Evolutionary conservation across 768 basidiomycete genomes (phyloP), one percentile per base, ranked within the genome.

Genomic region (Collybia nuda): DNA sequence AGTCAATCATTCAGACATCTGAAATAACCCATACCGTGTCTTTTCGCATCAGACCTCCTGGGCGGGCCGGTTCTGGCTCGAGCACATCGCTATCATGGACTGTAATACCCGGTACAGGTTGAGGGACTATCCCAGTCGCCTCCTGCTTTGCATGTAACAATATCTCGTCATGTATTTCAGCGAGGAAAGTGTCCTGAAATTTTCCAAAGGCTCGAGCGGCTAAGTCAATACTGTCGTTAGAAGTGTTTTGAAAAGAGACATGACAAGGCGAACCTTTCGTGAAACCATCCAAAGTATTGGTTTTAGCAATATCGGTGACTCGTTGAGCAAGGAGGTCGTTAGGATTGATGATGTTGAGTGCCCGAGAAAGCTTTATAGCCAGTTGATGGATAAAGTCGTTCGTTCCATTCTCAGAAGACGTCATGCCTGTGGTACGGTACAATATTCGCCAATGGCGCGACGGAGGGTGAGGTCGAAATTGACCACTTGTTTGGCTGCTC

Each of bases 161-260:
- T 55, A 93, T 88, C 65, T 93, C 88, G 61, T 79, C 75, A 72
- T 93, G 89, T 6, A 95, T 68, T 56, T 92, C 88, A 37, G 80
- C 73, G 47, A 95, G 74, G 61, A 90, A 89, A 29, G 84, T 81
- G 62, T 84, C 81, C 62, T 86, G 78, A 63, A 95, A 94, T 75
- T 90, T 90, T 65, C 91, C 93, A 72, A 97, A 95, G 26, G 85
- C 73, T 54, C 76, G 80, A 28, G 88, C 87, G 57, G 91, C 90
- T 86, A 57, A 1, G 55, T 19, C 39, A n/a, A 21, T 9, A 19
- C 29, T 40, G 39, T 18, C 18, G 46, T 19, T 46, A 28, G 15
- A 45, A 1, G 18, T n/a, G 15, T 6, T 28, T 12, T 32, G 47
- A 53, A 38, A 47, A 53, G 38, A 17, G 23, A 17, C 12, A 37